A percentile compares a stretch with the other conserved stretches of the same genome.
These are phyloP conservation scores for Cytospora piceicola DNA, from an alignment of 2,329 filamentous ascomycete species.

Conservation along the genomic window DNA sequence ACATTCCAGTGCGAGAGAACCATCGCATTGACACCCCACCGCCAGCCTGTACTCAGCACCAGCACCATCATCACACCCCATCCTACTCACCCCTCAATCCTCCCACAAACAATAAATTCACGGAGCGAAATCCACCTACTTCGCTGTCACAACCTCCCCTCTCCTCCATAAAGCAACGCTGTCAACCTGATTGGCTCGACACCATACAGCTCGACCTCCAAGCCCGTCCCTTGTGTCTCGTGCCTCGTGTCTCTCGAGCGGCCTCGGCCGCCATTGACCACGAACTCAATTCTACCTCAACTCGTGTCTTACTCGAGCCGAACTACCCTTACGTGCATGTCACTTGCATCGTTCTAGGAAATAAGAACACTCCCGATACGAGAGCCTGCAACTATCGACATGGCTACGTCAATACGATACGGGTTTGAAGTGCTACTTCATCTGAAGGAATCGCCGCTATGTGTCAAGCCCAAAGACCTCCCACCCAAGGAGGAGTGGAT, in stretches of 20 bases:
- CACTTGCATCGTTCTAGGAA: constrained; percentile 9
- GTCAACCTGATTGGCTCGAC: background rate
- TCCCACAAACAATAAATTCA: constrained; percentile 4
- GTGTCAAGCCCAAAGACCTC: constrained; percentile 75
- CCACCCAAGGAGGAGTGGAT: constrained; percentile 94
- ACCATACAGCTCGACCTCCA: constrained; percentile 3
- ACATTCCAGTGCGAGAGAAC: constrained; percentile 1
- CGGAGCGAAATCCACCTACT: background rate
- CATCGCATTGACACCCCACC: constrained; percentile 9
- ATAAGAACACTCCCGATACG: constrained; percentile 1
- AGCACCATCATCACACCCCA: constrained; percentile 3
- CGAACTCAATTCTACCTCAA: constrained; percentile 7
- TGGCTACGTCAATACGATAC: constrained; percentile 66
- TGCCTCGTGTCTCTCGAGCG: constrained; percentile 16
- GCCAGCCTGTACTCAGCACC: constrained; percentile 3
- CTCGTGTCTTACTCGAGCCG: constrained; percentile 4
- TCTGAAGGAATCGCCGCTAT: constrained; percentile 81
- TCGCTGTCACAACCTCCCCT: background rate
- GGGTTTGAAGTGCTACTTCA: constrained; percentile 74
- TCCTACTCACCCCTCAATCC: constrained; percentile 10
- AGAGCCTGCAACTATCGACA: constrained; percentile 18
- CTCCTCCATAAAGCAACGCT: background rate
- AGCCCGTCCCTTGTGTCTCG: constrained; percentile 3
- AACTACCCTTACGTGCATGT: constrained; percentile 2
- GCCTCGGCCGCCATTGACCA: constrained; percentile 15